Base-by-base conservation (phyloP, 208 protist species). In the Crithidia thermophila region DNA sequence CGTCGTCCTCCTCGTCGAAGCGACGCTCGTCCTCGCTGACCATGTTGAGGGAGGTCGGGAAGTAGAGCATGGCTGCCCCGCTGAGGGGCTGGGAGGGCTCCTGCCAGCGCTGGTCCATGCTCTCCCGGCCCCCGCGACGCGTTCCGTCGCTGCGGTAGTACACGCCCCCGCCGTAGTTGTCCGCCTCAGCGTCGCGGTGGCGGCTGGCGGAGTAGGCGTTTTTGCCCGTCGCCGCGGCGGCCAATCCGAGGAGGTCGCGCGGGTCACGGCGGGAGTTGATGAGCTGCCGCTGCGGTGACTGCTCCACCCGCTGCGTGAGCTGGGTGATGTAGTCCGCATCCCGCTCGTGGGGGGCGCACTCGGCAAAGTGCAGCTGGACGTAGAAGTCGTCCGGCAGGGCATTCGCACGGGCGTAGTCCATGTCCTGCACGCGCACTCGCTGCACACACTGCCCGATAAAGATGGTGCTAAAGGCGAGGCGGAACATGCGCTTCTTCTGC, bases 381-480 rank as follows among this genome's bases (percentile, higher is more conserved):
- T 84, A 91, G 66, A 89, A 89, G 76, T 91, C 84, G 39, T 82
- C 73, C 23, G 80, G 64, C 3, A 94, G 43, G 11, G 57, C 36
- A 53, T 78, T 89, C 23, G 71, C 63, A 14, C 25, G 16, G 13
- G 76, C 81, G 73, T 90, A 88, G 80, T 94, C 88, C 88, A 94
- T 91, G 47, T 87, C 80, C 30, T 79, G 83, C 34, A 80, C 57
- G 1, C 76, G 69, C 13, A 94, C 76, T 7, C 84, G 84, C 40
- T 91, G 81, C 11, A 46, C 71, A n/a, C 75, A 50, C 46, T 91
- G 75, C 14, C 77, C 75, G 23, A 91, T 72, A 63, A 94, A 94
- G 50, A 94, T 84, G 39, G 85, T 94, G 63, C 85, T 94, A 60
- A 91, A 91, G 60, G 88, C 88, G 25, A 83, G 77, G 21, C 88